Evolutionary conservation across 768 basidiomycete genomes (phyloP).

Genomic region (Pisolithus microcarpus): DNA sequence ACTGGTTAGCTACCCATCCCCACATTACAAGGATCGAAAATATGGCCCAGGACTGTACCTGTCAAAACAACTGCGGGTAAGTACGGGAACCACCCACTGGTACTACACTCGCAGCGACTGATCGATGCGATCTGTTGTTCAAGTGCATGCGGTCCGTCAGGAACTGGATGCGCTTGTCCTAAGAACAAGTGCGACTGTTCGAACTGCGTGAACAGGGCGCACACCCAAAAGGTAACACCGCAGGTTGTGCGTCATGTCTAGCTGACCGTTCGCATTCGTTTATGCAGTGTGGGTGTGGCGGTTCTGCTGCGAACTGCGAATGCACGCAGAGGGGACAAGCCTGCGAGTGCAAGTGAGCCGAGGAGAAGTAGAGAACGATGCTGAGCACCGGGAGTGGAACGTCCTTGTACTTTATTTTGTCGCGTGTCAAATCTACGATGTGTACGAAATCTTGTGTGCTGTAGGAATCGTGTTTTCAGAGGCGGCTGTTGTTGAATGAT

Average conservation of each 20-base stretch:
- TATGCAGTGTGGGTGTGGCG: conserved; percentile 17
- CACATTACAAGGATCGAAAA: neutral
- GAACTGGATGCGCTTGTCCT: conserved; percentile 26
- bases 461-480: no score
- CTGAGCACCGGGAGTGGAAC: neutral
- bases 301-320: conserved; percentile 10
- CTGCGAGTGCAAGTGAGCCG: conserved; percentile 11
- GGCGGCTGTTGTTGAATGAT: no score
- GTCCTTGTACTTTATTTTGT: no score
- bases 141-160: conserved; percentile 26
- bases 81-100: conserved; percentile 1
- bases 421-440: no score
- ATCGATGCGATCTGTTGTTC: neutral
- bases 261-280: neutral
- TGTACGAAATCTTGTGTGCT: no score
- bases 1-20: neutral
- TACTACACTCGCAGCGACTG: neutral
- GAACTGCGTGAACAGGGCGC: conserved; percentile 23
- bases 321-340: conserved; percentile 11
- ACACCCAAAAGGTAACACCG: conserved; percentile 15
- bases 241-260: neutral
- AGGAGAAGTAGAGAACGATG: neutral
- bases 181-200: conserved; percentile 26
- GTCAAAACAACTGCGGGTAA: conserved; percentile 23
- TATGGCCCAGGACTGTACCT: conserved; percentile 24